Evolutionary conservation across 192 early-diverging fungal species (phyloP).

Genomic region (Entomortierella parvispora): DNA sequence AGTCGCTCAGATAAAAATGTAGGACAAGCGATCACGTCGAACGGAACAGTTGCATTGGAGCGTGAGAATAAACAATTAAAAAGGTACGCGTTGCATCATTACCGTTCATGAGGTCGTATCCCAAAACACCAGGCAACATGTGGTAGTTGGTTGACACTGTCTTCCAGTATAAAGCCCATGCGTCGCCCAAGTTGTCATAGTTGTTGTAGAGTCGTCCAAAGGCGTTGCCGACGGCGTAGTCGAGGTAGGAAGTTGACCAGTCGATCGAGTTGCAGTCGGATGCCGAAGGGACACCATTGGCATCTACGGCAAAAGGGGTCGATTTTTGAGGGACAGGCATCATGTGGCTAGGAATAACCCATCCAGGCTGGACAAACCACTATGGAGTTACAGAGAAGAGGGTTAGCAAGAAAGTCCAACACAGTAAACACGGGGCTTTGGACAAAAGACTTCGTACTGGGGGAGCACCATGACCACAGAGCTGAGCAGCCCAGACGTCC

Average conservation of each 20-base stretch:
- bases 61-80: no score
- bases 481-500: conserved; percentile 60
- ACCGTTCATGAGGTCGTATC: conserved; percentile 72
- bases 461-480: conserved; percentile 65
- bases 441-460: conserved; percentile 34
- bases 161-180: conserved; percentile 68
- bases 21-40: no score
- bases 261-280: conserved; percentile 53
- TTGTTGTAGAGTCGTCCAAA: conserved; percentile 68
- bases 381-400: not conserved
- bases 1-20: not conserved
- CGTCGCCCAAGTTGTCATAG: conserved; percentile 61
- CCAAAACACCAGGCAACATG: conserved; percentile 61
- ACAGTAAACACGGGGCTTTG: no score
- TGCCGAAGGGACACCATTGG: conserved; percentile 49
- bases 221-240: conserved; percentile 55
- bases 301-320: conserved; percentile 48
- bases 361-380: conserved; percentile 46
- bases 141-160: conserved; percentile 59
- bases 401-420: conserved; percentile 6
- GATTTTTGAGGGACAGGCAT: conserved; percentile 53
- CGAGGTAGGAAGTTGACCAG: conserved; percentile 55
- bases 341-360: conserved; percentile 44
- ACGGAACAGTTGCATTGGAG: no score
- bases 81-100: no score